Percentiles rank a stretch among this genome's conserved stretches.
Evolutionary conservation across 257 asterid species (phyloP).

Genomic region (Plantago major): DNA sequence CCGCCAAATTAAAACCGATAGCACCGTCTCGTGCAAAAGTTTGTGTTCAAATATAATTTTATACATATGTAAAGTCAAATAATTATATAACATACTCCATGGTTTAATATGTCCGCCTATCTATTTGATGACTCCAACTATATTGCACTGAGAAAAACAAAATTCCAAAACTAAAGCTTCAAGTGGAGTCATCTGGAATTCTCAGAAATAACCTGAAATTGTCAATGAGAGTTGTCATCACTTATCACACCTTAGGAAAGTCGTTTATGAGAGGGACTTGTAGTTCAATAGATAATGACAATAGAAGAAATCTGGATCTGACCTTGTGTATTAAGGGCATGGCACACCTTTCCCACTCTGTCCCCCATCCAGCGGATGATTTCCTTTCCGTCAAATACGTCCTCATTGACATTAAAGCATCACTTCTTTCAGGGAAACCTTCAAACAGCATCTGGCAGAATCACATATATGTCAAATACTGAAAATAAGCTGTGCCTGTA

Average conservation of each 20-base stretch:
- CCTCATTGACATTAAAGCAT: constrained; percentile 56
- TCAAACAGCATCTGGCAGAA: constrained; percentile 63
- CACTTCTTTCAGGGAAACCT: constrained; percentile 75
- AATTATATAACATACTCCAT: no score
- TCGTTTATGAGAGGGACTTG: background rate
- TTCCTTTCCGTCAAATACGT: constrained; percentile 55
- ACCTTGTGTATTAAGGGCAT: constrained; percentile 71
- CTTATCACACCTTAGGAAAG: background rate
- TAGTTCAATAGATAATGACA: background rate
- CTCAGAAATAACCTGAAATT: constrained; percentile 53
- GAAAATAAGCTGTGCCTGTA: no score
- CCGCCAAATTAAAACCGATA: no score
- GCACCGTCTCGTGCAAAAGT: no score
- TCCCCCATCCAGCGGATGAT: constrained; percentile 71
- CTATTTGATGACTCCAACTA: background rate
- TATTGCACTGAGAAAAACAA: background rate
- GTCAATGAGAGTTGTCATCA: no score
- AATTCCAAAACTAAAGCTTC: background rate
- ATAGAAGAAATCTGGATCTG: constrained; percentile 8
- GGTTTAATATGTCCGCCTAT: no score
- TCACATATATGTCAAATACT: constrained; percentile 1
- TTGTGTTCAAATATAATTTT: no score
- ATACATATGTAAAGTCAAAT: no score
- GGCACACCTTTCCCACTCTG: constrained; percentile 83
- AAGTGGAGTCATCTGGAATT: constrained; percentile 27